These are phyloP conservation scores for Chaetomium strumarium DNA, from an alignment of 2,329 filamentous ascomycete species.

Conservation along the genomic window DNA sequence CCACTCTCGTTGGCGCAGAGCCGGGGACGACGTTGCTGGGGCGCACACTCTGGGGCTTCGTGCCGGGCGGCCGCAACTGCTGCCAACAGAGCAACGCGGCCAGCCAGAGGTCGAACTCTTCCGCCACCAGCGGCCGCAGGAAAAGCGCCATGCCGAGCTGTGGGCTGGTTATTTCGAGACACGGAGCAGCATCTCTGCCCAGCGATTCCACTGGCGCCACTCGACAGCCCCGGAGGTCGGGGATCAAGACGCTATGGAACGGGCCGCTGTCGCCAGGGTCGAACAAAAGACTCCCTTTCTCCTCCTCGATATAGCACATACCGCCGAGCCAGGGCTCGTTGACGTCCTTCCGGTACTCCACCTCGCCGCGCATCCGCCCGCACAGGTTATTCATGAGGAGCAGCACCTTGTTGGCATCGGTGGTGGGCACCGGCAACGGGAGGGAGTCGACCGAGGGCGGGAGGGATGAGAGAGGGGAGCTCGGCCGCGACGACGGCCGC, in stretches of 20 bases:
- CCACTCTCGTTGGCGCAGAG: constrained; percentile 35
- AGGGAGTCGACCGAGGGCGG: constrained; percentile 56
- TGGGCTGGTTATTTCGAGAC: constrained; percentile 50
- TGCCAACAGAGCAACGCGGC: constrained; percentile 79
- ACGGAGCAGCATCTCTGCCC: constrained; percentile 39
- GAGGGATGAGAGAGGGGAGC: constrained; percentile 49
- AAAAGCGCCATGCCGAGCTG: constrained; percentile 55
- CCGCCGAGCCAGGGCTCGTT: constrained; percentile 61
- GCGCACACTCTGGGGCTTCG: constrained; percentile 47
- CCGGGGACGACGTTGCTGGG: constrained; percentile 32
- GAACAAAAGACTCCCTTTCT: constrained; percentile 67
- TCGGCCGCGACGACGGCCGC: constrained; percentile 49
- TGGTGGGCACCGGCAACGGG: constrained; percentile 53
- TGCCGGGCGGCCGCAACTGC: constrained; percentile 57
- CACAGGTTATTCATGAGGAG: constrained; percentile 71
- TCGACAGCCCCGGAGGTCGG: constrained; percentile 68
- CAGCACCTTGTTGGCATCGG: constrained; percentile 66
- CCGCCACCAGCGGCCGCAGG: constrained; percentile 56
- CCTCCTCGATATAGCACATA: constrained; percentile 73
- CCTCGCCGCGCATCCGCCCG: constrained; percentile 72
- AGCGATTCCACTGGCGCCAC: constrained; percentile 51
- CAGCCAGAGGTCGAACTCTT: constrained; percentile 73
- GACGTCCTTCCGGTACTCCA: constrained; percentile 63
- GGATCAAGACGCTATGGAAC: constrained; percentile 61
- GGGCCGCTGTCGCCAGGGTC: constrained; percentile 62